Base-by-base conservation (phyloP, 2,329 filamentous ascomycete species). In the Epichloe festucae region DNA sequence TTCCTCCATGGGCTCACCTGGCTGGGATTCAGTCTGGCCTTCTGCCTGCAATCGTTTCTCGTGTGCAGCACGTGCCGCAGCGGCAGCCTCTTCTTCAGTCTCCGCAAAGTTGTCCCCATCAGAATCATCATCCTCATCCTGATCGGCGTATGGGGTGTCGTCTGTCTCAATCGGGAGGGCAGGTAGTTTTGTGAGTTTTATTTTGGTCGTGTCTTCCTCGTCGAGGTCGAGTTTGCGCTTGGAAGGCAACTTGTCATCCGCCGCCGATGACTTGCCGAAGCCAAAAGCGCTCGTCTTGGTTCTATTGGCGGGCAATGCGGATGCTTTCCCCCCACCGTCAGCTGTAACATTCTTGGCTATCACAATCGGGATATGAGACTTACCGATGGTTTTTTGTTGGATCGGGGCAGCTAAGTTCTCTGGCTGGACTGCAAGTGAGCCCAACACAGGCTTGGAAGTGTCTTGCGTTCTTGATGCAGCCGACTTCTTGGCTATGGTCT, bases 131-230 rank as follows among this genome's bases (percentile, higher is more conserved):
- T 84, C 84, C 46, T 80, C 82, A 52, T 82, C 80, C 65, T 81
- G 77, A 62, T 78, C 77, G 61, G 73, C 77, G 65, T 82, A 78
- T 58, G 77, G 74, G 53, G 76, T 75, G 64, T 77, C 73, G 56
- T 84, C 78, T 55, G 75, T 77, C 62, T 84, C 79, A 50, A 87
- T 73, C 50, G 84, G 79, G 53, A 87, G 80, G 57, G 84, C 84
- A 53, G 91, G 90, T 54, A 98, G 81, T 70, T 90, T 93, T 64
- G 89, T 89, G 57, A 98, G 79, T 71, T 94, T 96, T 65, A 89
- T 87, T 63, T 87, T 83, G 2, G 84, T 85, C 35, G 82, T 84
- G 61, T 95, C 88, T 60, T 96, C 91, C 62, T 96, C 91, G 54
- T 87, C 90, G 59, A 96, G 83, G 59, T 89, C 83, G 21, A 95